Base-by-base conservation (phyloP, 441 rosid species). In the Oxalis stricta region DNA sequence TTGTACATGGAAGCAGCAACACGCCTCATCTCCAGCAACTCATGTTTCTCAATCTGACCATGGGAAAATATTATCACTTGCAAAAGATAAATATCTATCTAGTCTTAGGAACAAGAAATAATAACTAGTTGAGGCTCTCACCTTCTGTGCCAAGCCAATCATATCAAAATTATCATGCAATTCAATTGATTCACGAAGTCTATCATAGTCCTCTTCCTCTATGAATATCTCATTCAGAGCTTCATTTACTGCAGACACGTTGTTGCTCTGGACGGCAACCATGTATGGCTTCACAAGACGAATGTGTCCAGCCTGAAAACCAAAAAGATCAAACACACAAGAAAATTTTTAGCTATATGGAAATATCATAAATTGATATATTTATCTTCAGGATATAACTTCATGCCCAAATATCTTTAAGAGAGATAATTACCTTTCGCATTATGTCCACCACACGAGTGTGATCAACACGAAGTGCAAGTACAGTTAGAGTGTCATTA, bases 1-100 rank as follows among this genome's bases (percentile, higher is more conserved):
- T 92, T 92, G 71, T 92, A 92, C 29, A 92, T 87, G 51, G 87
- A 92, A 28, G 99, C 97, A 59, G 99, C 99, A 45, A 92, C 97
- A 44, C 99, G 96, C 48, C 99, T 79, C 99, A 92, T 92, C 68
- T 92, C 99, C 12, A 92, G 79, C 31, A 92, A 89, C 72, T 92
- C 99, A 50, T 92, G 99, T 69, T 92, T 92, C 83, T 50, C 55
- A 21, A 50, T 50, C 55, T 50, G 46, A 33, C 14, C 33, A 50
- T 28, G 13, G 5, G 8, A 40, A 29, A 34, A 5, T 6, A 34
- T 34, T 16, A 34, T 17, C 38, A 34, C 38, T 34, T 30, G 9
- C 15, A 18, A 38, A 24, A 30, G 7, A 22, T 2, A 38, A 12
- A 28, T 29, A 49, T 3, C 26, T 35, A 15, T 9, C 19, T 10